phyloP scores from a whole-genome alignment of 2,329 filamentous ascomycete genomes.

The Grosmannia huntii region DNA sequence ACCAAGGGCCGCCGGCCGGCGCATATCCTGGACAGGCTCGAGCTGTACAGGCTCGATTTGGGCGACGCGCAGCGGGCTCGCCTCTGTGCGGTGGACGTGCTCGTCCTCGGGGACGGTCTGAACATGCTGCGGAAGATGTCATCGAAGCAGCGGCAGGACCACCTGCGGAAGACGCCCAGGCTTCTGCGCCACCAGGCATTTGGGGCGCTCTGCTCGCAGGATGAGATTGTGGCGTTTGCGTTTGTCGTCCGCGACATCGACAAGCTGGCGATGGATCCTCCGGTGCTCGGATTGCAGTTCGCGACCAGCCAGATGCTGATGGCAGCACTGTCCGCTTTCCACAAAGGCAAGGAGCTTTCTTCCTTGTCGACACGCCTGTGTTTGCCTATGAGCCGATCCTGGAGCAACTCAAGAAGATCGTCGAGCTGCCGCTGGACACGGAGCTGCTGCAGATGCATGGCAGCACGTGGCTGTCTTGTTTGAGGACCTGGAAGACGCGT shows the following conservation, averaged over 20 bases:
- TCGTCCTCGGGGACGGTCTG: neutral
- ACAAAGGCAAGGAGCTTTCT: conserved; percentile 27
- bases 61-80: neutral
- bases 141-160: conserved; percentile 16
- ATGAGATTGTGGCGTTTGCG: conserved; percentile 46
- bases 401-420: conserved; percentile 41
- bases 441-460: conserved; percentile 30
- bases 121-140: neutral
- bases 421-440: conserved; percentile 40
- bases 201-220: conserved; percentile 42
- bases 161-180: conserved; percentile 33
- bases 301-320: conserved; percentile 29
- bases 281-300: conserved; percentile 39
- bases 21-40: neutral
- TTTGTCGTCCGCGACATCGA: conserved; percentile 38
- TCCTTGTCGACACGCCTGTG: conserved; percentile 49
- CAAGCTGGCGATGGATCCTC: conserved; percentile 26
- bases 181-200: conserved; percentile 45
- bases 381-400: conserved; percentile 61
- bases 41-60: neutral
- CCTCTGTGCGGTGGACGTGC: neutral
- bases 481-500: neutral
- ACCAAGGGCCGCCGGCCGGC: neutral
- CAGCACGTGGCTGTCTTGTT: neutral
- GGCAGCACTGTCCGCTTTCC: conserved; percentile 32